Evolutionary conservation across 2,329 filamentous ascomycete species (phyloP), one percentile per base, ranked within the genome.

Genomic region (Botryotinia narcissicola): DNA sequence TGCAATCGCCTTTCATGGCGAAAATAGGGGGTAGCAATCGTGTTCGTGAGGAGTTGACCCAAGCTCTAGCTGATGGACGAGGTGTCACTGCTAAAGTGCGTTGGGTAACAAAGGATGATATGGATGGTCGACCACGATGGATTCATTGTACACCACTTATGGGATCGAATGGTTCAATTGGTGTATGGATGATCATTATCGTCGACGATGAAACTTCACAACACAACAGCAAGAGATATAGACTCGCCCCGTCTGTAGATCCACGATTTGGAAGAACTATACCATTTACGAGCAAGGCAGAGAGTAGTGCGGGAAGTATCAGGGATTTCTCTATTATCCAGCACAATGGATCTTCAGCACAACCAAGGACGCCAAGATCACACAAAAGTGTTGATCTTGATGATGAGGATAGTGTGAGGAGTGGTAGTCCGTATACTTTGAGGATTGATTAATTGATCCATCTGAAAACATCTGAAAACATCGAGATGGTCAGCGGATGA

Each of bases 111-210:
- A 83, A 84, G 61, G 81, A 81, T 8, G 84, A 86, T 48, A 51
- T 71, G 0, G 82, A 84, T 29, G 92, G 91, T 0, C 86, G 91
- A 29, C 86, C 87, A 67, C 86, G 91, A 61, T 94, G 92, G 92
- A 91, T 94, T 59, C 92, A 94, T 80, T 92, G 91, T 79, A 94
- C 92, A 35, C 92, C 92, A 4, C 83, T 94, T 5, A 82, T 92
- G 5, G 91, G 91, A 4, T 86, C 86, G 60, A 90, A 90, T 75
- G 90, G 90, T 2, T 84, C 87, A 5, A 88, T 94, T 0, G 92
- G 92, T 25, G 91, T 93, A 0, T 94, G 92, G 92, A 92, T 94
- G 90, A 85, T 94, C 9, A 86, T 94, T 0, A 85, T 94, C 22
- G 88, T 93, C 5, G 91, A 93, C 75, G 90, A 90, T 71, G 89